A percentile compares a stretch with the other conserved stretches of the same genome.
Conservation (phyloP, 164 flowering plant genomes). For the Piper longum region DNA sequence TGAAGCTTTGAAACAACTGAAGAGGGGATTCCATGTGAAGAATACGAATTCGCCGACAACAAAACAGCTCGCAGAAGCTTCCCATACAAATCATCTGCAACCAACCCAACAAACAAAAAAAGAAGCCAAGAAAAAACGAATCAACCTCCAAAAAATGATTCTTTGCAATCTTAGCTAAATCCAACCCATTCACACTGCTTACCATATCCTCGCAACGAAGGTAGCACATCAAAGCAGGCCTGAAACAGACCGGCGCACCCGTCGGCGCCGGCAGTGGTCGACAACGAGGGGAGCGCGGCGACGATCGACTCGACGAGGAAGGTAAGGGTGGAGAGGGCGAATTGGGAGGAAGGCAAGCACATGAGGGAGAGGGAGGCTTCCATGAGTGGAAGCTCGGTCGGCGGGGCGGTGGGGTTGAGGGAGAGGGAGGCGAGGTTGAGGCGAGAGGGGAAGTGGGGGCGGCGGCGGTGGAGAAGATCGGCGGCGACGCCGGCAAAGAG, state of each 20-base stretch:
- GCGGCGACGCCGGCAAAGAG: slow-evolving; percentile 41
- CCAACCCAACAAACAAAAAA: too few relatives aligned
- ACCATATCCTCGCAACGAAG: slow-evolving; percentile 20
- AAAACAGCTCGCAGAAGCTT: slow-evolving; percentile 20
- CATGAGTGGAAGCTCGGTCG: slow-evolving; percentile 41
- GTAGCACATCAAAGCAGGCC: slow-evolving; percentile 22
- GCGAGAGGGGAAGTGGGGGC: slow-evolving; percentile 2
- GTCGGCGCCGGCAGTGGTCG: slow-evolving; percentile 14
- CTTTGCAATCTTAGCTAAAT: too few relatives aligned
- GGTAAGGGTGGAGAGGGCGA: slow-evolving; percentile 25
- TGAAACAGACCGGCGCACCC: slow-evolving; percentile 28
- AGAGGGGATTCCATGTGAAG: not conserved
- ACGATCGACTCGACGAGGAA: slow-evolving; percentile 31
- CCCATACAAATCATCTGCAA: not conserved
- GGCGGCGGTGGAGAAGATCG: slow-evolving; percentile 16
- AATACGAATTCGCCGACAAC: slow-evolving; percentile 19
- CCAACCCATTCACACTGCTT: too few relatives aligned
- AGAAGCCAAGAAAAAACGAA: too few relatives aligned
- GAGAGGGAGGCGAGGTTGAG: slow-evolving; percentile 17
- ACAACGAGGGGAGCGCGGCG: slow-evolving; percentile 27
- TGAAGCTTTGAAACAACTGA: slow-evolving; percentile 22
- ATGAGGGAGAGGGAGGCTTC: slow-evolving; percentile 58
- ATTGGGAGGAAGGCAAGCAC: slow-evolving; percentile 59
- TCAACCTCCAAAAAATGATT: too few relatives aligned
- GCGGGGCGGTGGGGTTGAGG: slow-evolving; percentile 9